A percentile compares a stretch with the other conserved stretches of the same genome.
phyloP scores from a whole-genome alignment of 2,329 filamentous ascomycete genomes.

The Pezicula neosporulosa region DNA sequence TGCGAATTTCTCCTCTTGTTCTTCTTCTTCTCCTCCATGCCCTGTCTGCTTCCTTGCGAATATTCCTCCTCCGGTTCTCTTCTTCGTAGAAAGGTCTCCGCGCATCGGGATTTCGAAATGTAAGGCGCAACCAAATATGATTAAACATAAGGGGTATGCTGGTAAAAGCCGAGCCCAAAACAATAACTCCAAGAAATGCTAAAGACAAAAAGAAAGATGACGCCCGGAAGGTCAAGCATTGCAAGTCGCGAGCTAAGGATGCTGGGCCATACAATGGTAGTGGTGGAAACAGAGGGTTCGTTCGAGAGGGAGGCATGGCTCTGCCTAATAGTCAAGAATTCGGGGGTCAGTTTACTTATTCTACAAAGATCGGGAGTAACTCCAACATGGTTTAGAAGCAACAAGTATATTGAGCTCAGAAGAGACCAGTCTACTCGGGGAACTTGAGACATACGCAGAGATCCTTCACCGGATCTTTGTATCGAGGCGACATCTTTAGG shows the following conservation, averaged over 20 bases:
- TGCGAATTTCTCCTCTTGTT: slow-evolving; percentile 34
- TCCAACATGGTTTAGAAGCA: too few relatives aligned
- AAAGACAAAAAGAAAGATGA: slow-evolving; percentile 75
- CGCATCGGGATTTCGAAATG: slow-evolving; percentile 55
- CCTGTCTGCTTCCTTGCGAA: slow-evolving; percentile 53
- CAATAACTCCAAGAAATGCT: slow-evolving; percentile 71
- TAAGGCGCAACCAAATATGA: slow-evolving; percentile 49
- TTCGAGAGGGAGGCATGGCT: slow-evolving; percentile 61
- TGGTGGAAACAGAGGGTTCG: slow-evolving; percentile 80
- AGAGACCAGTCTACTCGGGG: too few relatives aligned
- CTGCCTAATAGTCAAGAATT: slow-evolving; percentile 10
- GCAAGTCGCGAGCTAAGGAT: slow-evolving; percentile 58
- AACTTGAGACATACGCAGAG: slow-evolving; percentile 28
- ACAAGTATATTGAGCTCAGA: too few relatives aligned
- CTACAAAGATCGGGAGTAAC: too few relatives aligned
- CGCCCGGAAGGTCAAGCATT: slow-evolving; percentile 61
- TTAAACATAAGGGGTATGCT: slow-evolving; percentile 52
- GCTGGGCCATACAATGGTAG: slow-evolving; percentile 79
- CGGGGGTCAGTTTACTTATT: too few relatives aligned
- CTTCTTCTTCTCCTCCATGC: slow-evolving; percentile 58
- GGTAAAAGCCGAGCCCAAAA: slow-evolving; percentile 69
- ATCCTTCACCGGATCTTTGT: slow-evolving; percentile 43
- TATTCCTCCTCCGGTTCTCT: slow-evolving; percentile 57
- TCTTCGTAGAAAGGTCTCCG: slow-evolving; percentile 69
- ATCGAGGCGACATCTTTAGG: slow-evolving; percentile 22